Percentiles rank a stretch among this genome's conserved stretches.
Conservation (phyloP, 257 asterid genomes). For the Nyctanthes arbortristis region DNA sequence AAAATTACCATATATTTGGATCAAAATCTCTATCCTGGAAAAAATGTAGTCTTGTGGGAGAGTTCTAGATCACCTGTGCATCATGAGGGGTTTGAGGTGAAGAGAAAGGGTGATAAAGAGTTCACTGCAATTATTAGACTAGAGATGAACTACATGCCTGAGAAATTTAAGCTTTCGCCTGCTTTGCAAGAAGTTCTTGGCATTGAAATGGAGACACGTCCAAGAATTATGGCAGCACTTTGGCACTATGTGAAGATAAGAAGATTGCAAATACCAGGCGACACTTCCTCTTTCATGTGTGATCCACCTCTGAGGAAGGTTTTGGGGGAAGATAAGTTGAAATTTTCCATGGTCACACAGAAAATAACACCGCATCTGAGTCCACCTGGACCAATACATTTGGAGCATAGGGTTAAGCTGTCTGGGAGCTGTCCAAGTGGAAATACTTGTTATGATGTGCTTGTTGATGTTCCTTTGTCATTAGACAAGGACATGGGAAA, state of each 20-base stretch:
- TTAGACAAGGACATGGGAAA: slow-evolving; percentile 50
- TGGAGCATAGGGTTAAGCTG: slow-evolving; percentile 84
- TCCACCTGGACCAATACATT: slow-evolving; percentile 79
- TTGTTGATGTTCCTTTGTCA: slow-evolving; percentile 69
- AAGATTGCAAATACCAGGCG: slow-evolving; percentile 70
- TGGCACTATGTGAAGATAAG: slow-evolving; percentile 76
- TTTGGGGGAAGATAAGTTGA: slow-evolving; percentile 87
- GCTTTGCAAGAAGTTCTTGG: slow-evolving; percentile 83
- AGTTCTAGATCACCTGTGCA: slow-evolving; percentile 67
- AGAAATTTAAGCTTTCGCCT: slow-evolving; percentile 71
- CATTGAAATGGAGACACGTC: slow-evolving; percentile 77
- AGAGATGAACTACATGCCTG: slow-evolving; percentile 82
- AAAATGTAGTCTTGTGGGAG: slow-evolving; percentile 90
- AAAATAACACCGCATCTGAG: slow-evolving; percentile 69
- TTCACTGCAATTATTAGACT: slow-evolving; percentile 79
- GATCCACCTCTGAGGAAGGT: slow-evolving; percentile 73
- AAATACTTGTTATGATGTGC: slow-evolving; percentile 75
- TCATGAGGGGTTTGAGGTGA: slow-evolving; percentile 89
- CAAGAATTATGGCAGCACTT: slow-evolving; percentile 66
- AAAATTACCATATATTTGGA: slow-evolving; percentile 87
- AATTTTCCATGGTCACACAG: slow-evolving; percentile 67
- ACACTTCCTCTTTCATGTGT: slow-evolving; percentile 68
- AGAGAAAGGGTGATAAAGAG: slow-evolving; percentile 86
- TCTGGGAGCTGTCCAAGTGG: slow-evolving; percentile 76
- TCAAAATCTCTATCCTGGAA: slow-evolving; percentile 74